A percentile compares a stretch with the other conserved stretches of the same genome.
These are phyloP conservation scores for Calocera cornea DNA, from an alignment of 768 basidiomycete genomes.

Conservation along the genomic window DNA sequence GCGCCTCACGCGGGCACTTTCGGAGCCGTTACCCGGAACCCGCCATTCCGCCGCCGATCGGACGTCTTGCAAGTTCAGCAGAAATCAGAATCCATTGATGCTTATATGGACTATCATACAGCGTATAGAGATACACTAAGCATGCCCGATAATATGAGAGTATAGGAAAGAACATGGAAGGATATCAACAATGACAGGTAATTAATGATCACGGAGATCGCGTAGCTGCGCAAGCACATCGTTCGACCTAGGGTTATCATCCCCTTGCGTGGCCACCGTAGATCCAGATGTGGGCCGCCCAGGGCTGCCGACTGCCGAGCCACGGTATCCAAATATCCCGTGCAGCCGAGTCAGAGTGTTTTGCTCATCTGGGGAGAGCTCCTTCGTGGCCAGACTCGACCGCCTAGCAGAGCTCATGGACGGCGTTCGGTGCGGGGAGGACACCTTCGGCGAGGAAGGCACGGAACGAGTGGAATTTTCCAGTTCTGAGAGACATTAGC, in stretches of 20 bases:
- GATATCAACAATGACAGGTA: neutral
- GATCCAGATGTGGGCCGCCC: neutral
- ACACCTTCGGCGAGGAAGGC: neutral
- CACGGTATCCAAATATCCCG: conserved; percentile 63
- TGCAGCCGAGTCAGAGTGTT: conserved; percentile 63
- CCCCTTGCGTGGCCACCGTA: neutral
- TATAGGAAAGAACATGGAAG: neutral
- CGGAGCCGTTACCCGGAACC: neutral
- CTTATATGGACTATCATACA: neutral
- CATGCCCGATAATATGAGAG: neutral
- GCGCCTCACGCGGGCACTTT: neutral
- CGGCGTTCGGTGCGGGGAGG: neutral
- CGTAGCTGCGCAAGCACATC: neutral
- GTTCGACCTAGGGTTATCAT: neutral
- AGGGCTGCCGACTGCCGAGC: neutral
- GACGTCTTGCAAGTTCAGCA: too few relatives aligned
- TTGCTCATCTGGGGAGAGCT: conserved; percentile 31
- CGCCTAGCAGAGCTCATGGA: neutral
- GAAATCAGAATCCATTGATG: neutral
- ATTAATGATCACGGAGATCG: neutral
- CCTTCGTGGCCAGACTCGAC: conserved; percentile 2
- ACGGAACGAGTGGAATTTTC: neutral
- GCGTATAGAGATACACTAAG: neutral
- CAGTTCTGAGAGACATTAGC: neutral
- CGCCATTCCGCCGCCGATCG: neutral